Evolutionary conservation across 441 rosid genomes (phyloP), one percentile per base, ranked within the genome.

Genomic region (Iberis amara): DNA sequence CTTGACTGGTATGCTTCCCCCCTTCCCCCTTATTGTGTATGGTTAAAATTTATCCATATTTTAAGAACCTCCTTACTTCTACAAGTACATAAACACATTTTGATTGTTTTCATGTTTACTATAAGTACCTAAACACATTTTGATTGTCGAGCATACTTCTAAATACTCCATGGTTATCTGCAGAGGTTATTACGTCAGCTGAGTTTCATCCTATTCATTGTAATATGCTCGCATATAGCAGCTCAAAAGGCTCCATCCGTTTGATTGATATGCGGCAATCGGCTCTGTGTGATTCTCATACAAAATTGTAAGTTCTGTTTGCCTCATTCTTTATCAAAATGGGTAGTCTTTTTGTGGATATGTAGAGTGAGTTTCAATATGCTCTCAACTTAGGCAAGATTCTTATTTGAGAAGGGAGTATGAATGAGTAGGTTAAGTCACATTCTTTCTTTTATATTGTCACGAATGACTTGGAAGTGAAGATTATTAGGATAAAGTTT

Each of bases 141-240:
- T 57, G 9, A 47, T 51, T 57, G 15, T 38, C n/a, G 33, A 43
- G 47, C n/a, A 37, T 55, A 41, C 36, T 55, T 55, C 52, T 61
- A 11, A 49, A 33, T 53, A 24, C 30, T 47, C 26, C 54, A 52
- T 59, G 45, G 56, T 78, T 31, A 31, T 44, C 62, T 68, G 76
- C 89, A 94, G 99, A 89, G 95, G 99, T 94, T 55, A 89, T 94
- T 65, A 94, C 99, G 26, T 84, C 97, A 40, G 99, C 99, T 42
- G 97, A 92, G 56, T 89, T 92, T 69, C 99, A 92, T 64, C 99
- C 99, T 42, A 71, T 62, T 11, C 97, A 92, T 56, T 92, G 97
- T 75, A 84, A 92, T 52, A 78, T 50, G 67, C 75, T 94, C 71
- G 97, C 96, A 33, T 94, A 94, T 68, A 89, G 99, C 72, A 94